A percentile compares a stretch with the other conserved stretches of the same genome.
phyloP scores from a whole-genome alignment of 352 stramenopile genomes.

The Phytophthora rubi region DNA sequence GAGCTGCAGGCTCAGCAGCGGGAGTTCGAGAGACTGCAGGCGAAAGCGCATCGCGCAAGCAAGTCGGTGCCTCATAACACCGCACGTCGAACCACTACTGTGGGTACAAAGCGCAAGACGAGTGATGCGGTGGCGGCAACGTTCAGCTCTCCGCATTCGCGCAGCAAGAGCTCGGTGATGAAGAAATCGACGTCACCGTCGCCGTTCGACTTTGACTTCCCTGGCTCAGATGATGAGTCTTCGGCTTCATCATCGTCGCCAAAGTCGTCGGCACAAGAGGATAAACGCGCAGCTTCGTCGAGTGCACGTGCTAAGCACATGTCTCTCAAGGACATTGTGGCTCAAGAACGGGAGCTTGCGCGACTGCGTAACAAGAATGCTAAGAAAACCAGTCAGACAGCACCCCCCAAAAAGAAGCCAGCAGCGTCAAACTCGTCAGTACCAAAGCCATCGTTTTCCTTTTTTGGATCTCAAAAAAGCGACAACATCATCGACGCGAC shows the following conservation, averaged over 20 bases:
- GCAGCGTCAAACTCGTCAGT: neutral
- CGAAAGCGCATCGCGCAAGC: constrained; percentile 24
- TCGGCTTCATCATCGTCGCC: constrained; percentile 26
- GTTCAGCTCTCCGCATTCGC: constrained; percentile 1
- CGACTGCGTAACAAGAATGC: constrained; percentile 18
- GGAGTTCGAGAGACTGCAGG: constrained; percentile 44
- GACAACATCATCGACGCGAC: constrained; percentile 30
- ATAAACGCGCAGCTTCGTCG: constrained; percentile 4
- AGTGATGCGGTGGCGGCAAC: constrained; percentile 1
- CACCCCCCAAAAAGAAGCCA: constrained; percentile 14
- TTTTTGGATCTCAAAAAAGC: constrained; percentile 3
- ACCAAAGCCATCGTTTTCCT: constrained; percentile 13
- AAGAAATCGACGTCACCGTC: constrained; percentile 37
- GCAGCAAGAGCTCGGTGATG: constrained; percentile 14
- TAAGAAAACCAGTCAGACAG: constrained; percentile 6
- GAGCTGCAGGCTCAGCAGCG: constrained; percentile 72
- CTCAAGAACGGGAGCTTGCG: constrained; percentile 36
- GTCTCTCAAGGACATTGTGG: constrained; percentile 37
- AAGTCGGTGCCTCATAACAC: constrained; percentile 22
- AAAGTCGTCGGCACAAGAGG: constrained; percentile 4
- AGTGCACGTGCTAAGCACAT: constrained; percentile 23
- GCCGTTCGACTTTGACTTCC: constrained; percentile 38
- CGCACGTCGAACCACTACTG: constrained; percentile 2
- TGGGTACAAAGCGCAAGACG: constrained; percentile 36
- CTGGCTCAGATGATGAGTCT: constrained; percentile 33